Conservation (phyloP, 495 filamentous ascomycete species). For the Aspergillus ostianus region DNA sequence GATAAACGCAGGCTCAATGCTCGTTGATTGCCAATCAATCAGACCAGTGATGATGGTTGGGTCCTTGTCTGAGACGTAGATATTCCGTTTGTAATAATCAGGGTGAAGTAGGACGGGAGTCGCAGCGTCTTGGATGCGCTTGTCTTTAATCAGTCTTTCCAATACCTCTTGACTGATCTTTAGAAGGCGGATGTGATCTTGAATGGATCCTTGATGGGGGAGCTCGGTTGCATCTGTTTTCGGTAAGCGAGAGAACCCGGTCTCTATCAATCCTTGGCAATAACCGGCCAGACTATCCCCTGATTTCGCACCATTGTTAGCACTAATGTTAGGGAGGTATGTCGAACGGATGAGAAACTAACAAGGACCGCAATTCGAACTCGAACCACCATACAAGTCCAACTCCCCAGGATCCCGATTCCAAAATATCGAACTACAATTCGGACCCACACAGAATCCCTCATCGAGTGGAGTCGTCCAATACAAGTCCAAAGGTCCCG, state of each 20-base stretch:
- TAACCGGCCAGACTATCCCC: constrained; percentile 32
- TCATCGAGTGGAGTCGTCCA: constrained; percentile 29
- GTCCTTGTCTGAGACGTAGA: constrained; percentile 41
- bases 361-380: constrained; percentile 32
- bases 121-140: constrained; percentile 32
- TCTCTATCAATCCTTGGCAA: constrained; percentile 32
- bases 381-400: constrained; percentile 28
- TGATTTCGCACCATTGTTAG: constrained; percentile 9
- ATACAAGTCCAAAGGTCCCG: constrained; percentile 19
- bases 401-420: constrained; percentile 34
- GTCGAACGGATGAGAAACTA: too few relatives aligned
- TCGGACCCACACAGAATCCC: constrained; percentile 40
- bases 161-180: constrained; percentile 28
- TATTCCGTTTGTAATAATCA: constrained; percentile 44
- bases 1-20: constrained; percentile 39
- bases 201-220: constrained; percentile 34
- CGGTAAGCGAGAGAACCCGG: constrained; percentile 33
- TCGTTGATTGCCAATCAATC: constrained; percentile 43
- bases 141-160: constrained; percentile 28
- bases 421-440: constrained; percentile 42
- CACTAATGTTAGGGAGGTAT: too few relatives aligned
- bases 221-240: constrained; percentile 13
- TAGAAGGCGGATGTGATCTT: constrained; percentile 35
- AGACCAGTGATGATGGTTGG: constrained; percentile 38
- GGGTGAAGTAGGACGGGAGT: constrained; percentile 34